Evolutionary conservation across 1,284 basidiomycete species (phyloP), one percentile per base, ranked within the genome.

Genomic region (Austroboletus sp.): DNA sequence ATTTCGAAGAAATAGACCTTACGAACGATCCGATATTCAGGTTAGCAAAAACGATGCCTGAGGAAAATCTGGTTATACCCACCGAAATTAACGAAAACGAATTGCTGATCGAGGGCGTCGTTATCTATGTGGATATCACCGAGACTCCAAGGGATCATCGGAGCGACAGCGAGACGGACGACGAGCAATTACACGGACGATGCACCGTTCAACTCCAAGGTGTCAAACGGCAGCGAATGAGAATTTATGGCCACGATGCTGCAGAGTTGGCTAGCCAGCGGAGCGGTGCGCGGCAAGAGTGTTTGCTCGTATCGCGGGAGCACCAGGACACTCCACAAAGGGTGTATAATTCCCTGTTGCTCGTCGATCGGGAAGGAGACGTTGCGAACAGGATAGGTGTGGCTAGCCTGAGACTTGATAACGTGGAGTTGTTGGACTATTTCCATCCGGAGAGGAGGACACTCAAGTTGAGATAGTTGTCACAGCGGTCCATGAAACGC

Each of bases 41-140:
- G 6, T 16, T 51, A 13, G 36, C 40, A 4, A 31, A 36, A 29
- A 13, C 1, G 0, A 51, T 52, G 29, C 7, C 19, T 4, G 13
- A 39, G 6, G 13, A 29, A 10, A 27, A 12, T 8, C 37, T 37
- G 15, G 11, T 13, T 1, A 6, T 12, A 13, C 34, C 27, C 13
- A 12, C 11, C 0, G 13, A 5, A 16, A 27, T 51, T 15, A 16
- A 34, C n/a, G 7, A 11, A 16, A 23, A 40, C 6, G 46, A 46
- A 17, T 12, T 49, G 12, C 12, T 53, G 19, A 25, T 53, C 8
- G 44, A 53, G 21, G 52, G 47, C 0, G 46, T 53, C 11, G 31
- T 49, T 5, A 13, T 54, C 15, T 41, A 5, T 32, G 3, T 41
- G 33, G 42, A 13, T 11, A 31, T 52, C 17, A 30, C 30, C 0